Percentiles rank a stretch among this genome's conserved stretches.
Evolutionary conservation across 2,329 filamentous ascomycete genomes (phyloP).

Genomic region (Neurospora sp.): DNA sequence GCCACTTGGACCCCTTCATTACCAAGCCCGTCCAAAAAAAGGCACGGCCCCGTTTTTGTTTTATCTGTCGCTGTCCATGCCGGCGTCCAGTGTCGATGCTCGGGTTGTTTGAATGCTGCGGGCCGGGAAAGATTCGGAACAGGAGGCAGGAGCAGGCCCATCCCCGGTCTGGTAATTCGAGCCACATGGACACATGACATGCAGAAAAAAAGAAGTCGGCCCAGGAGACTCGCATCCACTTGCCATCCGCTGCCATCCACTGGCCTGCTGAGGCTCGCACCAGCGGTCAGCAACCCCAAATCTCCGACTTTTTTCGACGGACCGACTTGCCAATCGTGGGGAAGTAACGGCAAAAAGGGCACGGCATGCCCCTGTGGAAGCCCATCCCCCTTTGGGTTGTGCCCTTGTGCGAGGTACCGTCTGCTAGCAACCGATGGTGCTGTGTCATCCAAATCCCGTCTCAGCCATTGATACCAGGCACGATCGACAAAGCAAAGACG

Average conservation of each 20-base stretch:
- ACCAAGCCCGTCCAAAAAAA: neutral
- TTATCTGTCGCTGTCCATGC: neutral
- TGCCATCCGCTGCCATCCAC: neutral
- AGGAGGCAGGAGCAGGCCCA: neutral
- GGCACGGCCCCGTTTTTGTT: neutral
- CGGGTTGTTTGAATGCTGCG: neutral
- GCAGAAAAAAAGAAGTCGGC: neutral
- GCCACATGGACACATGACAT: neutral
- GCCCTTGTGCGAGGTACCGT: neutral
- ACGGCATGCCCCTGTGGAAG: neutral
- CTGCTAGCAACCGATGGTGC: neutral
- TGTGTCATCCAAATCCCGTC: neutral
- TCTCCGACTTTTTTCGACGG: neutral
- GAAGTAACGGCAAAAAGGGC: neutral
- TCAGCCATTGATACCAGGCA: neutral
- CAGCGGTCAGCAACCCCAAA: neutral
- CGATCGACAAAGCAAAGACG: neutral
- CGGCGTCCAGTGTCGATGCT: neutral
- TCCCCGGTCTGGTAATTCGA: neutral
- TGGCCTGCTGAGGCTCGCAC: neutral
- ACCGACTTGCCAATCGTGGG: neutral
- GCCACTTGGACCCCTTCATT: neutral
- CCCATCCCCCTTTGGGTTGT: neutral
- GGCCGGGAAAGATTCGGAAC: neutral
- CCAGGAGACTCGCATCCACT: neutral